Evolutionary conservation across 2,329 filamentous ascomycete genomes (phyloP).

Genomic region (Lachnellula hyalina): DNA sequence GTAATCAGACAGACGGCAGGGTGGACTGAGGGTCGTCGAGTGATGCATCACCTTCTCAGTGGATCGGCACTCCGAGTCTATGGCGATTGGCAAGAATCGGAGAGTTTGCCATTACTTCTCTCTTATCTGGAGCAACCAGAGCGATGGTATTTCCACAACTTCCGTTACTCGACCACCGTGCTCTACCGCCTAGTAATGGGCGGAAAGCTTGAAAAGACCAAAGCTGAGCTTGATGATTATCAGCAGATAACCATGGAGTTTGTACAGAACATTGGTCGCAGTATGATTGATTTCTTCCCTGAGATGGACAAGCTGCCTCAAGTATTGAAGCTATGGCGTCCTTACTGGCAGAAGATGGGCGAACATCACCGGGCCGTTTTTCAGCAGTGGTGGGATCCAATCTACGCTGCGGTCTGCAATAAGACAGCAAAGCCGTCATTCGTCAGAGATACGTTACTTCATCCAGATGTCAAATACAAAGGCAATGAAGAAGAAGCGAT

Average conservation of each 20-base stretch:
- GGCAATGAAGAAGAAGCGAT: constrained; percentile 33
- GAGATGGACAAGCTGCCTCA: background rate
- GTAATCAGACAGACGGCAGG: background rate
- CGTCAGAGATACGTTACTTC: constrained; percentile 26
- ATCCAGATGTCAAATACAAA: constrained; percentile 21
- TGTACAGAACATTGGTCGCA: background rate
- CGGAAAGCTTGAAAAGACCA: background rate
- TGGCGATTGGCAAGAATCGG: background rate
- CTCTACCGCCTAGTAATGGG: background rate
- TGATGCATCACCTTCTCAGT: background rate
- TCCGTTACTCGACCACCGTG: background rate
- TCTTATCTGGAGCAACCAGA: background rate
- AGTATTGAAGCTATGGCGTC: background rate
- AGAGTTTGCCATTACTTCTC: background rate
- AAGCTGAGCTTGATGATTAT: background rate
- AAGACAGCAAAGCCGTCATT: constrained; percentile 20
- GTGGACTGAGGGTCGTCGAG: background rate
- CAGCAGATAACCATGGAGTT: background rate
- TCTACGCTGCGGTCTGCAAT: background rate
- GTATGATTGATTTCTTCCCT: constrained; percentile 1
- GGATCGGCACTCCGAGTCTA: background rate
- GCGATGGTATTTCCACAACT: background rate
- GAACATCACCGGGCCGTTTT: background rate
- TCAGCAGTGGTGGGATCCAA: background rate
- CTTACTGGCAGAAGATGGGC: background rate